phyloP scores from a whole-genome alignment of 768 basidiomycete genomes.

The Auriscalpium microsporum region DNA sequence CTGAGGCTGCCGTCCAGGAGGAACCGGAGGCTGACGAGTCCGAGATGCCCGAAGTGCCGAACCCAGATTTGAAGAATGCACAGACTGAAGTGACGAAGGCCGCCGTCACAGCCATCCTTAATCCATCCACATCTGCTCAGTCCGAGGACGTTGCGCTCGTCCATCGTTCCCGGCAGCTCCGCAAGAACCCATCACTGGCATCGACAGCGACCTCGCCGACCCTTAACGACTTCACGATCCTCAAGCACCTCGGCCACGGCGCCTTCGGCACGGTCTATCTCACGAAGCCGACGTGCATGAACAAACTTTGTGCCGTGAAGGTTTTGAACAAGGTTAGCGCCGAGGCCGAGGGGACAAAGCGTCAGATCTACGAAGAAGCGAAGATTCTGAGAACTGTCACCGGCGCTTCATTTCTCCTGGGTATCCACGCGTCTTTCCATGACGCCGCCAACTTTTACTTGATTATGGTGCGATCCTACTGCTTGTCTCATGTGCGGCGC shows the following conservation, averaged over 20 bases:
- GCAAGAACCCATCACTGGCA: too few relatives aligned
- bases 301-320: conserved; percentile 16
- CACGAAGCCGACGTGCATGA: conserved; percentile 10
- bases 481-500: not conserved
- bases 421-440: conserved; percentile 19
- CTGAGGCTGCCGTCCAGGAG: too few relatives aligned
- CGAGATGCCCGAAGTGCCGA: too few relatives aligned
- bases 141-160: too few relatives aligned
- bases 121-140: too few relatives aligned
- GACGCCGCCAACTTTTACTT: conserved; percentile 17
- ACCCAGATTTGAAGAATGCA: too few relatives aligned
- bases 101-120: too few relatives aligned
- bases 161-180: too few relatives aligned
- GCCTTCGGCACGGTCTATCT: conserved; percentile 14
- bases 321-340: conserved; percentile 9
- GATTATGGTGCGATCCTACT: conserved; percentile 15
- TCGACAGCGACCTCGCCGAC: too few relatives aligned
- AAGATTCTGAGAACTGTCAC: conserved; percentile 4
- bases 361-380: conserved; percentile 4
- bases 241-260: conserved; percentile 2
- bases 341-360: not conserved
- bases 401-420: conserved; percentile 10
- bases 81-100: too few relatives aligned
- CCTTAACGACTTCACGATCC: not conserved
- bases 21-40: too few relatives aligned